These are phyloP conservation scores for Meyerozyma elateridarum DNA, from an alignment of 1,139 yeast genomes.

Conservation along the genomic window DNA sequence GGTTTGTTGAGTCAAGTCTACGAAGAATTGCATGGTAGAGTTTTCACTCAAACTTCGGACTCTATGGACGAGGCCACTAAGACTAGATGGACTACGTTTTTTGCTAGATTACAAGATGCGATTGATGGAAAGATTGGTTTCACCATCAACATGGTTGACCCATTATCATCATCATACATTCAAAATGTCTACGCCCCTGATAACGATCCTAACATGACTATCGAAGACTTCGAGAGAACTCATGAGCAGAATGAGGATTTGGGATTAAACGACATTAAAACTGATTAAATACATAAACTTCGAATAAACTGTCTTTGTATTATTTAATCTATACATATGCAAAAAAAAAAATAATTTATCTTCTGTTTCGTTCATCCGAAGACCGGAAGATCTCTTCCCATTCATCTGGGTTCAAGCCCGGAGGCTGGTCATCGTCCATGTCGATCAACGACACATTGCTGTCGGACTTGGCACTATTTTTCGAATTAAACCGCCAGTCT, in stretches of 20 bases:
- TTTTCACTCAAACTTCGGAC: constrained; percentile 82
- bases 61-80: constrained; percentile 81
- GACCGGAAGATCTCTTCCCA: not conserved
- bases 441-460: constrained; percentile 19
- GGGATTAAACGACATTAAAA: constrained; percentile 79
- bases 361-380: not conserved
- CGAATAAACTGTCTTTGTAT: no score
- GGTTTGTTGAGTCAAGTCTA: constrained; percentile 86
- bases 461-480: constrained; percentile 7
- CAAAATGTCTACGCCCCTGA: constrained; percentile 99
- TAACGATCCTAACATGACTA: constrained; percentile 89
- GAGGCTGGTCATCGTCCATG: constrained; percentile 9
- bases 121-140: constrained; percentile 77
- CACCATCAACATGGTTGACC: constrained; percentile 88
- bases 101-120: constrained; percentile 74
- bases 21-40: constrained; percentile 83
- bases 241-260: constrained; percentile 84
- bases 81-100: constrained; percentile 76
- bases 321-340: no score
- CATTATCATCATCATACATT: constrained; percentile 89
- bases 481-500: constrained; percentile 2
- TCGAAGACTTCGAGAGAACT: constrained; percentile 88
- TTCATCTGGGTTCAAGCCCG: no score
- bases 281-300: no score
- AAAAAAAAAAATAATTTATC: no score